phyloP scores from a whole-genome alignment of 2,329 filamentous ascomycete species.

The Apiospora phragmitis region DNA sequence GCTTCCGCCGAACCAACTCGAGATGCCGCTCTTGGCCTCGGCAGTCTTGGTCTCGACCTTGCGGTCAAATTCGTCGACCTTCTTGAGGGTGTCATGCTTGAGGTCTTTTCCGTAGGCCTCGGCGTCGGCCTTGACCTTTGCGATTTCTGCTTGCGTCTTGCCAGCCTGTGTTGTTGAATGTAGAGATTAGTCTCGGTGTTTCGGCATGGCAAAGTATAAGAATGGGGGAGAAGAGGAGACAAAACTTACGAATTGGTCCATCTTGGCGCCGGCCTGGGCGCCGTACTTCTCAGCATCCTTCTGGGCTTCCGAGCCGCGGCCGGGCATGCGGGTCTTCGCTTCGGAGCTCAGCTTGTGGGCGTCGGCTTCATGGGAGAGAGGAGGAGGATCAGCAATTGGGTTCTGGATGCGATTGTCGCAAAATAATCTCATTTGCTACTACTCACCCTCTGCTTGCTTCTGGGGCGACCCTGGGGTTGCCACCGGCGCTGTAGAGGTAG shows the following conservation, averaged over 20 bases:
- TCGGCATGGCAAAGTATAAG: too few species aligned
- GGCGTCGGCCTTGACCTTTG: slow-evolving; percentile 60
- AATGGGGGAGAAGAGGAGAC: too few species aligned
- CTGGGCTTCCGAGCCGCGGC: slow-evolving; percentile 61
- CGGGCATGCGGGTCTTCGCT: slow-evolving; percentile 66
- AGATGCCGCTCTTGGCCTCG: slow-evolving; percentile 82
- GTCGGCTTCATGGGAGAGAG: slow-evolving; percentile 62
- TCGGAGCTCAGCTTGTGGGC: slow-evolving; percentile 67
- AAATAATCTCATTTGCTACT: background rate
- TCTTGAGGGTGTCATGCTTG: slow-evolving; percentile 65
- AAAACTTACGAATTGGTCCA: slow-evolving; percentile 68
- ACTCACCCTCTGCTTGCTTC: slow-evolving; percentile 81
- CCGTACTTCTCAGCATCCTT: slow-evolving; percentile 64
- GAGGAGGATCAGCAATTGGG: background rate
- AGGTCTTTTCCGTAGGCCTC: slow-evolving; percentile 63
- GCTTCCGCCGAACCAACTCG: slow-evolving; percentile 79
- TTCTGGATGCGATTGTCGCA: background rate
- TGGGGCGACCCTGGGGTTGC: slow-evolving; percentile 78
- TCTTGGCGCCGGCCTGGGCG: slow-evolving; percentile 61
- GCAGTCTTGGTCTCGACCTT: slow-evolving; percentile 76
- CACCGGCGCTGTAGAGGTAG: slow-evolving; percentile 88
- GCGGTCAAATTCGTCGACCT: slow-evolving; percentile 80
- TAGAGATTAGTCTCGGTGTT: background rate
- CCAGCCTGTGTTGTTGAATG: slow-evolving; percentile 45
- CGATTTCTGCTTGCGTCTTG: slow-evolving; percentile 63